These are phyloP conservation scores for Pelargonium citronellum DNA, from an alignment of 441 rosid species.

Conservation along the genomic window DNA sequence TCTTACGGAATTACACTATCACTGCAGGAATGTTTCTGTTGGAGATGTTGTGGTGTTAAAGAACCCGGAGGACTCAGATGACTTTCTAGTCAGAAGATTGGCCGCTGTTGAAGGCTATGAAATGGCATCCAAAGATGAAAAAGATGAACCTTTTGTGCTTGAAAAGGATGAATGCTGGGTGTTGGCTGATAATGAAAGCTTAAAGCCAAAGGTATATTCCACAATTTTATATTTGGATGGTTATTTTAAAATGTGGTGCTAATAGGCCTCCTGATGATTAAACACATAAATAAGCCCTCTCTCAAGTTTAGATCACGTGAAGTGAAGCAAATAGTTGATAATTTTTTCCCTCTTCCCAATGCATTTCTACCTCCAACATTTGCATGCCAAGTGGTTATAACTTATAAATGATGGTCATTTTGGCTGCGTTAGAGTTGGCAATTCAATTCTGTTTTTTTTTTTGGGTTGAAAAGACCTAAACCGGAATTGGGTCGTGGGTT, in stretches of 20 bases:
- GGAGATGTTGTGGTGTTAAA: constrained; percentile 86
- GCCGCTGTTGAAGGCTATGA: constrained; percentile 81
- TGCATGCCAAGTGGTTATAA: no score
- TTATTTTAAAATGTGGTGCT: neutral
- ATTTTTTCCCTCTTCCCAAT: no score
- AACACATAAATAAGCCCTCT: no score
- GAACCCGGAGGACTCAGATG: constrained; percentile 56
- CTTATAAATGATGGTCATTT: no score
- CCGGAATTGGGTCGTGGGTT: no score
- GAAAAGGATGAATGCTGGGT: constrained; percentile 84
- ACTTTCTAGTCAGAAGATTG: constrained; percentile 68
- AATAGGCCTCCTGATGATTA: neutral
- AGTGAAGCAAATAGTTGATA: no score
- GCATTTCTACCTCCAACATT: no score
- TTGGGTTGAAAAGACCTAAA: neutral
- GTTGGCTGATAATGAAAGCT: constrained; percentile 61
- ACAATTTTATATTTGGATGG: neutral
- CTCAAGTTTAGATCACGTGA: no score
- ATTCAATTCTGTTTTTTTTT: neutral
- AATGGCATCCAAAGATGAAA: constrained; percentile 67
- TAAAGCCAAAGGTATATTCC: constrained; percentile 66
- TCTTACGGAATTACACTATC: constrained; percentile 4
- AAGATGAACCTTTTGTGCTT: constrained; percentile 79
- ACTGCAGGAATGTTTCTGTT: constrained; percentile 51
- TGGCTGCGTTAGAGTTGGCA: neutral